Conservation (phyloP, 78 protist genomes). For the Dictyostelium firmibasis region DNA sequence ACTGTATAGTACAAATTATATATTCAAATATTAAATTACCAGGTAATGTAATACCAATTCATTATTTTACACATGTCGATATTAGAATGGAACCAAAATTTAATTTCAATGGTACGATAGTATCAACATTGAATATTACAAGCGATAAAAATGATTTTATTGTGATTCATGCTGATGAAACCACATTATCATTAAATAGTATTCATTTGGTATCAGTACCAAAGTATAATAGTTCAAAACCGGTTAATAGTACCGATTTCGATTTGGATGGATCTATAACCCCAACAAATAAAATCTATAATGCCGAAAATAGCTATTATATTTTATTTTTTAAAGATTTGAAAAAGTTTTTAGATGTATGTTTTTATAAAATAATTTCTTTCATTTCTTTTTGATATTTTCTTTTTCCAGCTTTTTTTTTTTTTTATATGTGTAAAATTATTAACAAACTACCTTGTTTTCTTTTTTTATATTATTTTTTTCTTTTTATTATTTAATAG, state of each 20-base stretch:
- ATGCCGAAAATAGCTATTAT: constrained; percentile 44
- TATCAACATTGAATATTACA: constrained; percentile 14
- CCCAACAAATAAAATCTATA: constrained; percentile 11
- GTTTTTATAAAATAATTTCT: neutral
- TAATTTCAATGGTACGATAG: constrained; percentile 33
- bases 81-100: constrained; percentile 5
- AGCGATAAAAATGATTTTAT: neutral
- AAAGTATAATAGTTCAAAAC: neutral
- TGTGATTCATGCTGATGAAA: constrained; percentile 46
- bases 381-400: neutral
- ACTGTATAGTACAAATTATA: neutral
- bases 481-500: neutral
- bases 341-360: neutral
- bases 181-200: neutral
- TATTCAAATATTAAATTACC: constrained; percentile 45
- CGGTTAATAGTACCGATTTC: neutral
- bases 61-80: constrained; percentile 37
- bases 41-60: constrained; percentile 42
- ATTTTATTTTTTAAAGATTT: constrained; percentile 34
- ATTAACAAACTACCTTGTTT: too few species aligned
- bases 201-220: neutral
- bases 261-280: neutral
- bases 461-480: too few species aligned
- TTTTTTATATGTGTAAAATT: too few species aligned
- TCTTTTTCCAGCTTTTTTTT: too few species aligned